Evolutionary conservation across 495 filamentous ascomycete species (phyloP).

Genomic region (Penicillium parvum): DNA sequence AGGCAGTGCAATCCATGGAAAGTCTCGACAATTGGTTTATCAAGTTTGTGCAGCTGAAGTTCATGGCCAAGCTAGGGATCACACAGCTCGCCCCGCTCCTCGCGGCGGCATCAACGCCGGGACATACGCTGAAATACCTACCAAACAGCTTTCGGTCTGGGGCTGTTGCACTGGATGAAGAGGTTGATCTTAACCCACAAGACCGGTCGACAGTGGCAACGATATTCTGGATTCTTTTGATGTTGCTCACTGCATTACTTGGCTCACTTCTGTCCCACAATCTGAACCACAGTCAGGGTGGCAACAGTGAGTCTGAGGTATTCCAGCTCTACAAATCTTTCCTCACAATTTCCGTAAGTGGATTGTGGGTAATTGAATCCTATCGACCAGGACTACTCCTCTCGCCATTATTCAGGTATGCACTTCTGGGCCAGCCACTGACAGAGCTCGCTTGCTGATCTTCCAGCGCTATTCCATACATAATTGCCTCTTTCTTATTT

Average conservation of each 20-base stretch:
- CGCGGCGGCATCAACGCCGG: neutral
- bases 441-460: neutral
- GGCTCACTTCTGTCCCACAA: neutral
- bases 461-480: neutral
- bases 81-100: neutral
- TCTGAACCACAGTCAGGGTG: neutral
- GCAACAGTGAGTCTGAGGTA: neutral
- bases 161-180: conserved; percentile 2
- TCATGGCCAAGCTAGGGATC: neutral
- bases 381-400: conserved; percentile 1
- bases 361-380: conserved; percentile 9
- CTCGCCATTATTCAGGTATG: neutral
- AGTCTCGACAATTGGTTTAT: conserved; percentile 7
- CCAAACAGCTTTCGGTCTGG: neutral
- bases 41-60: conserved; percentile 8
- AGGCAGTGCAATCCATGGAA: conserved; percentile 5
- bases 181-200: neutral
- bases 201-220: conserved; percentile 2
- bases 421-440: neutral
- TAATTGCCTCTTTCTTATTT: neutral
- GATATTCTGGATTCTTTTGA: neutral
- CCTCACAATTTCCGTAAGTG: conserved; percentile 4
- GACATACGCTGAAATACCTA: neutral
- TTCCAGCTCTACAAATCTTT: neutral
- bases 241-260: conserved; percentile 7